Evolutionary conservation across 768 basidiomycete genomes (phyloP), one percentile per base, ranked within the genome.

Genomic region (Trametes cubensis): DNA sequence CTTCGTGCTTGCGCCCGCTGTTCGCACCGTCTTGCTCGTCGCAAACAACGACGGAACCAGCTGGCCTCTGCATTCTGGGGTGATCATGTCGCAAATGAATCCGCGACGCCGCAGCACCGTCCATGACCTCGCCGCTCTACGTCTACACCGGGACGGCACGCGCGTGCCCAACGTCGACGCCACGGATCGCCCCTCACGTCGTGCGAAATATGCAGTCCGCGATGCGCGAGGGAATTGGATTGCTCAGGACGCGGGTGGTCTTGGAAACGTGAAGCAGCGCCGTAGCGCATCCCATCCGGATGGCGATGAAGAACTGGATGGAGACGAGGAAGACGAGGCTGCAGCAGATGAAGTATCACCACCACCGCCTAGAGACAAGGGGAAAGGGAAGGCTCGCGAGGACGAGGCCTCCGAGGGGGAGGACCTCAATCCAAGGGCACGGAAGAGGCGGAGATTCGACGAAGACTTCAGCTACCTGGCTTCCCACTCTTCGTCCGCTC

Each of bases 111-210:
- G 74, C 55, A 85, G 75, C 62, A 88, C 87, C 0, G 81, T 88
- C 20, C 86, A 84, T 70, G 89, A 90, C 69, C 79, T 84, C 39
- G 78, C 88, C 0, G 79, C 81, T 45, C 82, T 90, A n/a, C 82
- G 86, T 38, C 70, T 91, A 4, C 87, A 85, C 61, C 81, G 83
- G 21, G 83, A 88, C 67, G 88, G 87, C 6, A 79, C 79, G 23
- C 84, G 88, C 42, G 84, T 89, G 4, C 75, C 80, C 46, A 82
- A 60, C 54, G 72, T 73, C n/a, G 70, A 77, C 11, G 34, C 34
- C 4, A 64, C 54, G 5, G 83, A 80, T 44, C 61, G 70, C 2
- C 68, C 71, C 25, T 69, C 66, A 6, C 74, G 77, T 58, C 76
- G 72, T 30, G 75, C 77, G 18, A 73, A 66, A 34, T 70, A 70